These are phyloP conservation scores for Scleroderma bovista DNA, from an alignment of 768 basidiomycete genomes.

Conservation along the genomic window DNA sequence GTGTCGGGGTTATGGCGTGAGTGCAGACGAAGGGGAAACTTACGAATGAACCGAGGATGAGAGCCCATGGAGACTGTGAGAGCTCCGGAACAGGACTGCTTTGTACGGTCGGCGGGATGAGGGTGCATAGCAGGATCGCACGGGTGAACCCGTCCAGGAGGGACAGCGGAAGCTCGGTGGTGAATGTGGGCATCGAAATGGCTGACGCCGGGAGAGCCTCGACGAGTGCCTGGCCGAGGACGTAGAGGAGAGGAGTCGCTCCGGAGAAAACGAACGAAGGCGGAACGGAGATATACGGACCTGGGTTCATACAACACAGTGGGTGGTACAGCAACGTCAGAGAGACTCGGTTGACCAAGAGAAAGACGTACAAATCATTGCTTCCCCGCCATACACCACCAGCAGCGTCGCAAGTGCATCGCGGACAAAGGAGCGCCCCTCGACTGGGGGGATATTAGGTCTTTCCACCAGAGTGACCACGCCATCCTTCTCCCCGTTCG, in stretches of 20 bases:
- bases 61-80: slow-evolving; percentile 67
- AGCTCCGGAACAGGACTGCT: slow-evolving; percentile 45
- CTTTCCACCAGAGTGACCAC: too few relatives aligned
- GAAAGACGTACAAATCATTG: slow-evolving; percentile 47
- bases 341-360: background rate
- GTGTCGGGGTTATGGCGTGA: background rate
- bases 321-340: slow-evolving; percentile 5
- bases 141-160: slow-evolving; percentile 76
- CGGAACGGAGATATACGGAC: slow-evolving; percentile 55
- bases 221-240: slow-evolving; percentile 53
- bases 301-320: slow-evolving; percentile 28
- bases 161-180: slow-evolving; percentile 66
- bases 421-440: slow-evolving; percentile 52
- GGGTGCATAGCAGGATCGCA: slow-evolving; percentile 69
- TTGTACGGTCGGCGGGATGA: slow-evolving; percentile 67
- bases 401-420: slow-evolving; percentile 52
- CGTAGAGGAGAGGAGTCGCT: slow-evolving; percentile 57
- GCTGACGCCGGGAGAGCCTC: slow-evolving; percentile 45
- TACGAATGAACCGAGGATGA: slow-evolving; percentile 69
- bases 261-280: slow-evolving; percentile 82
- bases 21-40: slow-evolving; percentile 28
- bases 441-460: slow-evolving; percentile 31
- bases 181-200: slow-evolving; percentile 45
- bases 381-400: slow-evolving; percentile 79
- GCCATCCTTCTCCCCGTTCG: slow-evolving; percentile 18